A percentile compares a stretch with the other conserved stretches of the same genome.
Evolutionary conservation across 2,329 filamentous ascomycete species (phyloP).

Genomic region (Aureobasidium sp.): DNA sequence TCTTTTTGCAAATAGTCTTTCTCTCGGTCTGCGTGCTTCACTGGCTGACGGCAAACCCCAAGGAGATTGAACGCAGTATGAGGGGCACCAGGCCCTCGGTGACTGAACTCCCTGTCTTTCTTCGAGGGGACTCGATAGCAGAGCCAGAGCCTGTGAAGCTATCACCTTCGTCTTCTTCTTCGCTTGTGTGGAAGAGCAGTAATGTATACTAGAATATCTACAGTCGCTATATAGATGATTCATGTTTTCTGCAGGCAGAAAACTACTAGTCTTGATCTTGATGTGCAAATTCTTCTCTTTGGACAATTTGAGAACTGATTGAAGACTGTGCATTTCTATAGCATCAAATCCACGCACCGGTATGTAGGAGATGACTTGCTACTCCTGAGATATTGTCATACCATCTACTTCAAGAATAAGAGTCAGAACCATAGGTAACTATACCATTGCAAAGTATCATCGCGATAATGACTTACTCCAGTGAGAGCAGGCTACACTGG

Average conservation of each 20-base stretch:
- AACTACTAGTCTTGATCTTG: too few species aligned
- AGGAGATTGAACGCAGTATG: background rate
- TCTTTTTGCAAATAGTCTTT: background rate
- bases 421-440: background rate
- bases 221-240: background rate
- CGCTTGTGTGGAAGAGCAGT: background rate
- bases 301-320: too few species aligned
- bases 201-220: background rate
- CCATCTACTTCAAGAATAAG: background rate
- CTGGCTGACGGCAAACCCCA: slow-evolving; percentile 9
- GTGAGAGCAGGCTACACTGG: background rate
- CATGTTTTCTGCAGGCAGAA: too few species aligned
- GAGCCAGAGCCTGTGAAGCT: background rate
- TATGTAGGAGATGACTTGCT: background rate
- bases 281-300: too few species aligned
- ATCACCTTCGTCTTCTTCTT: background rate
- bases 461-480: background rate
- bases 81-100: background rate
- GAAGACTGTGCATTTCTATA: background rate
- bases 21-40: slow-evolving; percentile 12
- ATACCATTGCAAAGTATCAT: background rate
- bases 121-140: background rate
- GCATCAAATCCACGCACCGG: background rate
- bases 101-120: slow-evolving; percentile 6
- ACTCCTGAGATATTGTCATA: background rate